phyloP scores from a whole-genome alignment of 768 basidiomycete species.

The Leccinellum rugosiceps region DNA sequence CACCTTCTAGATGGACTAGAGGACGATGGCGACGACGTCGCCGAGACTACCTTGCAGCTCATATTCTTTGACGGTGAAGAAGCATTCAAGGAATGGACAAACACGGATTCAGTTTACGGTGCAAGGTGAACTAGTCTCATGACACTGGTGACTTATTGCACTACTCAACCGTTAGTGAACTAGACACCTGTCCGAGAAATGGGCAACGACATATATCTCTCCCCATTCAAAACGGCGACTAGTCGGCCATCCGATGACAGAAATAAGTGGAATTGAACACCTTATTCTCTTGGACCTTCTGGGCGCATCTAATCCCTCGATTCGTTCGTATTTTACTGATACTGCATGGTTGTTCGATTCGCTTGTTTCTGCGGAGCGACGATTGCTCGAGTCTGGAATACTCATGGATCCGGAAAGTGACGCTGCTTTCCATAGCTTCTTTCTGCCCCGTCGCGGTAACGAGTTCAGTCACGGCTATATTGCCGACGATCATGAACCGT shows the following conservation, averaged over 20 bases:
- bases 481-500: slow-evolving; percentile 94
- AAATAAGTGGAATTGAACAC: slow-evolving; percentile 81
- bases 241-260: slow-evolving; percentile 50
- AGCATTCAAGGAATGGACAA: slow-evolving; percentile 89
- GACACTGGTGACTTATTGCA: background rate
- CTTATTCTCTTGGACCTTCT: slow-evolving; percentile 91
- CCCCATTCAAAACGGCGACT: slow-evolving; percentile 61
- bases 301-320: slow-evolving; percentile 69
- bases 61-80: slow-evolving; percentile 99
- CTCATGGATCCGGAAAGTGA: slow-evolving; percentile 48
- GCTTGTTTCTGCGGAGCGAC: slow-evolving; percentile 65
- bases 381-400: slow-evolving; percentile 63
- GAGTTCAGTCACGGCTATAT: slow-evolving; percentile 54
- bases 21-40: slow-evolving; percentile 76
- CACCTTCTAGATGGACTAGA: slow-evolving; percentile 53
- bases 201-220: slow-evolving; percentile 66
- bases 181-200: slow-evolving; percentile 87
- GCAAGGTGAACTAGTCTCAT: slow-evolving; percentile 54
- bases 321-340: slow-evolving; percentile 79
- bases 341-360: slow-evolving; percentile 94
- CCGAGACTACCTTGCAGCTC: slow-evolving; percentile 84
- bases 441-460: slow-evolving; percentile 44
- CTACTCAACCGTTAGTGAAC: background rate
- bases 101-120: slow-evolving; percentile 91
- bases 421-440: slow-evolving; percentile 59